Base-by-base conservation (phyloP, 2,329 filamentous ascomycete species). In the Ascosphaera pollenicola region DNA sequence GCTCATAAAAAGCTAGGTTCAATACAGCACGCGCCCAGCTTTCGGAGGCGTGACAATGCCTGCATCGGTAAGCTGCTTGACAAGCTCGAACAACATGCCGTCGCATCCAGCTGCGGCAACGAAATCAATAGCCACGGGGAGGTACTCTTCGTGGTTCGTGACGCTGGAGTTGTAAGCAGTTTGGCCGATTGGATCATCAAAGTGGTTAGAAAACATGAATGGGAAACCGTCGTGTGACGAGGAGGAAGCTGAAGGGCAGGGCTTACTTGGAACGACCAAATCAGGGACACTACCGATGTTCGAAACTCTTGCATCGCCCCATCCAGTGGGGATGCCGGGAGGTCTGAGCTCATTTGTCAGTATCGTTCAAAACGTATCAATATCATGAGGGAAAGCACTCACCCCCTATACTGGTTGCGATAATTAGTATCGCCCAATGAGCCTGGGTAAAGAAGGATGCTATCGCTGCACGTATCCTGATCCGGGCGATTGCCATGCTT, bases 31-130 rank as follows among this genome's bases (percentile, higher is more conserved):
- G 11, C 30, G 6, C n/a, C n/a, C 30, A 7, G 30, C 30, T 13
- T 32, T 32, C n/a, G 10, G 51, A 38, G 48, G 53, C 37, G 49
- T 47, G 2, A 18, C 24, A 8, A 72, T 57, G 0, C 68, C 69
- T 13, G 57, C 62, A 18, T 53, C 53, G 1, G 65, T 58, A 41
- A 75, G 43, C 34, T 69, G 65, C 38, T 62, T 54, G 2, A 70
- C 65, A 38, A 75, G 50, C 35, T 59, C 61, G 34, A 66, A 67
- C 18, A 75, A 47, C 56, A 75, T 59, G 0, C 68, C 66, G 52
- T 76, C 73, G 44, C 73, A 77, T 0, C 71, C 70, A 44, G 64
- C 66, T 1, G 69, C 66, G 0, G 62, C 70, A 53, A 75, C 54
- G 16, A 75, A 55, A 43, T 70, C 61, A 0, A 74, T 62, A 1